These are phyloP conservation scores for Leccinum broughii DNA, from an alignment of 768 basidiomycete species.

Conservation along the genomic window DNA sequence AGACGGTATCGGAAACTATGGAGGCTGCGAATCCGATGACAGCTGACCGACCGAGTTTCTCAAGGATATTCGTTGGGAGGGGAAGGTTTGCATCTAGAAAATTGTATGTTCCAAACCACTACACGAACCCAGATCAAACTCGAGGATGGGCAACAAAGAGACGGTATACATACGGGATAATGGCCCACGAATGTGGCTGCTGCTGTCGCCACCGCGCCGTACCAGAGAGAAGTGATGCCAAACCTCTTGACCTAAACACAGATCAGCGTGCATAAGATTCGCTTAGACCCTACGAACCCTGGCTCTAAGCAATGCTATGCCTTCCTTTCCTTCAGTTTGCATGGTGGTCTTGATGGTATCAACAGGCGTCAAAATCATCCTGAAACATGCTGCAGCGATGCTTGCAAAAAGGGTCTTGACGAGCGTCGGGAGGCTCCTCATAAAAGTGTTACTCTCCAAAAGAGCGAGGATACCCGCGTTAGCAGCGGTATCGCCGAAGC, in stretches of 20 bases:
- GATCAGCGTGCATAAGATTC: not conserved
- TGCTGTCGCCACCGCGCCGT: constrained; percentile 88
- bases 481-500: constrained; percentile 95
- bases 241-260: constrained; percentile 61
- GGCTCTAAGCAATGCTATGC: constrained; percentile 61
- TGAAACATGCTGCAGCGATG: constrained; percentile 76
- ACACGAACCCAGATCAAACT: constrained; percentile 14
- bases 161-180: constrained; percentile 63
- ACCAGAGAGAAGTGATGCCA: constrained; percentile 82
- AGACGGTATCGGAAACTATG: constrained; percentile 79
- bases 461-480: constrained; percentile 91
- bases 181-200: constrained; percentile 93
- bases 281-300: constrained; percentile 42
- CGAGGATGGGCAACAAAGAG: not conserved
- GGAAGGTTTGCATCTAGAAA: constrained; percentile 69
- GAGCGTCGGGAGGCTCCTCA: constrained; percentile 58
- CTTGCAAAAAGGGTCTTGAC: constrained; percentile 82
- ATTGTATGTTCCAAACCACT: constrained; percentile 90
- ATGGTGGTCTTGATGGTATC: constrained; percentile 96
- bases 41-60: constrained; percentile 75
- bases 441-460: constrained; percentile 71
- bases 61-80: constrained; percentile 45
- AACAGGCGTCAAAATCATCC: constrained; percentile 90
- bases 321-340: constrained; percentile 83
- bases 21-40: constrained; percentile 91